Evolutionary conservation across 2,329 filamentous ascomycete species (phyloP).

Genomic region (Fusarium nematophilum): DNA sequence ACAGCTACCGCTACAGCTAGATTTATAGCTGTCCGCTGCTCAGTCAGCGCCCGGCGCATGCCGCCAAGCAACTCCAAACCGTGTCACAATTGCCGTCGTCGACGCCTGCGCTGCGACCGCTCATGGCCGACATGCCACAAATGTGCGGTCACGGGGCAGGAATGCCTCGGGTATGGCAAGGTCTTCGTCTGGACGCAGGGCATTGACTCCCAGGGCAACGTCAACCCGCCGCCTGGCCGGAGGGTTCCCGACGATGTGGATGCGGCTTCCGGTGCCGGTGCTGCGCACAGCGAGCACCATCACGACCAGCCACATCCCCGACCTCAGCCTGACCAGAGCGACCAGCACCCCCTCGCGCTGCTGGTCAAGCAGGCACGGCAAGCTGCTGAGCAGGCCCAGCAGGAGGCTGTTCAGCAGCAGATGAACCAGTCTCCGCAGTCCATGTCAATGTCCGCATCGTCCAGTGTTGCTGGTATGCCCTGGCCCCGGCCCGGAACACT

Average conservation of each 20-base stretch:
- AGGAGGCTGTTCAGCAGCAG: conserved; percentile 24
- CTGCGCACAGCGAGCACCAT: conserved; percentile 13
- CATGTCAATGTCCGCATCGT: conserved; percentile 5
- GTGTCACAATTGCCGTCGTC: conserved; percentile 72
- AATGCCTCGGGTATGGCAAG: conserved; percentile 72
- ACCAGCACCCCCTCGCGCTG: conserved; percentile 36
- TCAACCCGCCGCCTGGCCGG: conserved; percentile 47
- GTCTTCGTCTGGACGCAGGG: conserved; percentile 69
- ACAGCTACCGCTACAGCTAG: no score
- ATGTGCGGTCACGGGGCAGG: conserved; percentile 64
- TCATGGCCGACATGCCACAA: conserved; percentile 70
- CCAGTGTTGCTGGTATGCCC: conserved; percentile 22
- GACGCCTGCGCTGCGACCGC: conserved; percentile 70
- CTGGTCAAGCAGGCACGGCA: conserved; percentile 26
- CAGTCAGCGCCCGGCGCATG: conserved; percentile 47
- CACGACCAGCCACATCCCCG: conserved; percentile 21
- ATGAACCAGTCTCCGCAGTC: conserved; percentile 13
- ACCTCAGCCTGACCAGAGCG: conserved; percentile 34
- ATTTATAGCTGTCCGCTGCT: conserved; percentile 37
- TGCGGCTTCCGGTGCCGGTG: conserved; percentile 11
- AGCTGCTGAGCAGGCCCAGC: conserved; percentile 13
- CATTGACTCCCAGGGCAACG: conserved; percentile 61
- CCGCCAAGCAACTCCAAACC: conserved; percentile 54
- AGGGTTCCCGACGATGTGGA: conserved; percentile 37
- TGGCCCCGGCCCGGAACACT: conserved; percentile 48